Evolutionary conservation across 2,329 filamentous ascomycete genomes (phyloP), one percentile per base, ranked within the genome.

Genomic region (Cladosporium austrohemisphaericum): DNA sequence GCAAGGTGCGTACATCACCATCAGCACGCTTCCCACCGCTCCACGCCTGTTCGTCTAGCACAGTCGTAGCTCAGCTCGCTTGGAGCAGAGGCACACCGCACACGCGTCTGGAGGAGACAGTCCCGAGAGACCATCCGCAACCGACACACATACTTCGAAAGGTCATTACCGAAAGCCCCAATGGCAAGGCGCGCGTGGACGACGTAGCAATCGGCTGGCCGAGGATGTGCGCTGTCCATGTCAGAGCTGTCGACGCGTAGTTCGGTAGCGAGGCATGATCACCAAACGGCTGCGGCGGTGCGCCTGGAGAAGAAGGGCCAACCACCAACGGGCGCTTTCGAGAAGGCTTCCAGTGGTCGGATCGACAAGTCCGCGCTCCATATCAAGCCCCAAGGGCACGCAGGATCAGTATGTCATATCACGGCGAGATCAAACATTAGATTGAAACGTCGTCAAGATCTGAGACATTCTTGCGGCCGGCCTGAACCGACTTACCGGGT

Each of bases 181-280:
- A 25, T 35, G 20, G 29, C 8, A 18, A 8, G 3, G 13, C 32
- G 13, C 32, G 13, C 18, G 32, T 8, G 13, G 32, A 14, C n/a
- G n/a, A n/a, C n/a, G n/a, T n/a, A n/a, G n/a, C n/a, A n/a, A n/a
- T n/a, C n/a, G n/a, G n/a, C 4, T 35, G 32, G 6, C 25, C 25
- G 25, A 26, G 25, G 25, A 26, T 26, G 38, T 22, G 38, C 16
- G 16, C 38, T 19, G 25, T 20, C 38, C 22, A n/a, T n/a, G n/a
- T n/a, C n/a, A n/a, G n/a, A n/a, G n/a, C n/a, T n/a, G n/a, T n/a
- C n/a, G 8, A n/a, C 19, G 38, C 29, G 25, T 7, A 44, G 18
- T n/a, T 47, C 43, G 43, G 43, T 47, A 47, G 43, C 43, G 43
- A 47, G 43, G 32, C 43, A 37, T 25, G 43, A 47, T 47, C 43